Percentiles rank a stretch among this genome's conserved stretches.
Evolutionary conservation across 164 flowering plant genomes (phyloP).

Genomic region (Vitis rupestris): DNA sequence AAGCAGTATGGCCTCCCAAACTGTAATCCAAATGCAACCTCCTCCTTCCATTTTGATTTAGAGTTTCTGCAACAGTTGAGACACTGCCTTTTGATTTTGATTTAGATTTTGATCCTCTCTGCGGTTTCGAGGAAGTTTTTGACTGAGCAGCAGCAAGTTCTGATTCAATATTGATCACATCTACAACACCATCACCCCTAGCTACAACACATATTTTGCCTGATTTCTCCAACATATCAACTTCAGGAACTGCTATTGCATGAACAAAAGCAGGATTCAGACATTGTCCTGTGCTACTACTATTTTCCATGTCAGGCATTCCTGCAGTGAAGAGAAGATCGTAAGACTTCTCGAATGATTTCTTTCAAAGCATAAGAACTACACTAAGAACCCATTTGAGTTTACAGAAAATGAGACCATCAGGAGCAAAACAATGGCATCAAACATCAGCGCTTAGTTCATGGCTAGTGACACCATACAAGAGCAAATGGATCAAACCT

Average conservation of each 20-base stretch:
- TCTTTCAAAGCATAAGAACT: conserved; percentile 1
- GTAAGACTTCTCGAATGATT: not conserved
- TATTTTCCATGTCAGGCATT: conserved; percentile 30
- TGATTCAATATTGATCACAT: conserved; percentile 64
- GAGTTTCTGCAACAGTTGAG: conserved; percentile 17
- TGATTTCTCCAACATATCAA: conserved; percentile 62
- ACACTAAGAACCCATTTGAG: too few relatives aligned
- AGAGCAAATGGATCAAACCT: too few relatives aligned
- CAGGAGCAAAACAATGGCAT: not conserved
- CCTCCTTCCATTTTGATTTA: conserved; percentile 32
- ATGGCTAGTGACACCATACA: too few relatives aligned
- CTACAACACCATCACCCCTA: conserved; percentile 84
- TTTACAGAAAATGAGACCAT: not conserved
- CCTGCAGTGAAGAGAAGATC: conserved; percentile 28
- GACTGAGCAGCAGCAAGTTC: conserved; percentile 51
- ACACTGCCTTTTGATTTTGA: conserved; percentile 32
- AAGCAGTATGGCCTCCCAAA: conserved; percentile 83
- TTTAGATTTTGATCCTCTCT: conserved; percentile 41
- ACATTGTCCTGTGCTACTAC: conserved; percentile 50
- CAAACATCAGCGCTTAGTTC: too few relatives aligned
- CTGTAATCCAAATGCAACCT: conserved; percentile 62
- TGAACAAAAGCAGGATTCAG: conserved; percentile 93
- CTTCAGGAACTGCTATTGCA: conserved; percentile 74
- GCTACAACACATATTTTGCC: conserved; percentile 79
- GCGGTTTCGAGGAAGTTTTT: conserved; percentile 39